Conservation (phyloP, 192 early-diverging fungal genomes). For the Umbelopsis vinacea region DNA sequence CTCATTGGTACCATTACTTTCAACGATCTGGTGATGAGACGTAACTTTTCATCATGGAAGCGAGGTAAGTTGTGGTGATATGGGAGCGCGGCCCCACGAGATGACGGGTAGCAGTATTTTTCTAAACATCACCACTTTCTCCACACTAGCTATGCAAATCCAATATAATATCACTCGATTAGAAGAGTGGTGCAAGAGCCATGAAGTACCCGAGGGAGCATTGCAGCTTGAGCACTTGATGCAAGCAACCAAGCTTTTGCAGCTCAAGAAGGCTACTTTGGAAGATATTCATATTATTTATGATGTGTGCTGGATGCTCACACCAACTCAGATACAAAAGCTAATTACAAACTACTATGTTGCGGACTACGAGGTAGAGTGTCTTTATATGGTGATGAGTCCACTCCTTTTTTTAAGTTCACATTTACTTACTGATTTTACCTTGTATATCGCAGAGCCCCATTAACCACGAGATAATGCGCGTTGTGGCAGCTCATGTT, state of each 20-base stretch:
- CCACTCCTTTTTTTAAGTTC: no score
- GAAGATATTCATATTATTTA: constrained; percentile 98
- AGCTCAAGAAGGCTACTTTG: constrained; percentile 82
- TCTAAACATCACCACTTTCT: neutral
- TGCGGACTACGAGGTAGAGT: constrained; percentile 88
- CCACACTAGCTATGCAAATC: constrained; percentile 84
- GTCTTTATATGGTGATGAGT: neutral
- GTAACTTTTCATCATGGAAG: constrained; percentile 99
- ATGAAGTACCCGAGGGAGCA: constrained; percentile 87
- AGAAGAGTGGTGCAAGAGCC: constrained; percentile 99
- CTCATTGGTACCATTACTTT: constrained; percentile 95
- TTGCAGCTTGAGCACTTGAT: constrained; percentile 93
- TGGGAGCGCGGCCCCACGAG: no score
- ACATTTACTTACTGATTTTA: neutral
- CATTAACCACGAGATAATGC: constrained; percentile 86
- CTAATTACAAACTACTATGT: constrained; percentile 93
- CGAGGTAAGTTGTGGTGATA: constrained; percentile 62
- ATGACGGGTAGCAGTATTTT: neutral
- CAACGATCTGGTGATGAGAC: constrained; percentile 97
- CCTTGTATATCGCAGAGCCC: constrained; percentile 53
- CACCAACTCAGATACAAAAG: constrained; percentile 97
- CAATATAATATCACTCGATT: constrained; percentile 98
- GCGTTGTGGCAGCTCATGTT: constrained; percentile 85
- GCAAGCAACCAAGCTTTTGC: constrained; percentile 96
- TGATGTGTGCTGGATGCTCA: constrained; percentile 97